These are phyloP conservation scores for Fusarium sp. DNA, from an alignment of 2,329 filamentous ascomycete species.

Conservation along the genomic window DNA sequence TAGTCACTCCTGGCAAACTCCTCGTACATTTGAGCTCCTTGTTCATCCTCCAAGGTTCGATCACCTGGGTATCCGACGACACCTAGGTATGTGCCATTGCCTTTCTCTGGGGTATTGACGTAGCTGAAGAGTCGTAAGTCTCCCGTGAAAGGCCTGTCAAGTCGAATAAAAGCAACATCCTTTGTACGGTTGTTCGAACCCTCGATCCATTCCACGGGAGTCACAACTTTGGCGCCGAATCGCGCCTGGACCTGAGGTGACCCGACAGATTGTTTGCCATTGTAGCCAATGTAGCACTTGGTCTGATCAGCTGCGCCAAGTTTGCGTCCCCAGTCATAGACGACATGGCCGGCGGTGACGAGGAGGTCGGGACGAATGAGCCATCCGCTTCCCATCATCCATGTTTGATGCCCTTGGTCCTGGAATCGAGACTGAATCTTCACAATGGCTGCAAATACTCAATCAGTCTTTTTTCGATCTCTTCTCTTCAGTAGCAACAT, in stretches of 20 bases:
- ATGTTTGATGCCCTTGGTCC: background rate
- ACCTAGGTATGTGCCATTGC: conserved; percentile 28
- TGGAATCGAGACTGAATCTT: conserved; percentile 31
- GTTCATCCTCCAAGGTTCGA: conserved; percentile 29
- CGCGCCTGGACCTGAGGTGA: background rate
- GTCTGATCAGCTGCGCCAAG: conserved; percentile 24
- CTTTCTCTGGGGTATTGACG: conserved; percentile 16
- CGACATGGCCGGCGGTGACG: conserved; percentile 37
- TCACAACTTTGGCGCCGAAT: conserved; percentile 10
- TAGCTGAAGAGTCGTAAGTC: conserved; percentile 37
- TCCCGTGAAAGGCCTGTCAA: conserved; percentile 23
- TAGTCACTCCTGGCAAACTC: conserved; percentile 37
- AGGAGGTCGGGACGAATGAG: conserved; percentile 33
- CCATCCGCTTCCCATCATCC: conserved; percentile 40
- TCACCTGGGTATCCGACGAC: conserved; percentile 49
- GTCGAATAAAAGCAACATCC: conserved; percentile 42
- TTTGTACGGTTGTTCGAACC: conserved; percentile 11
- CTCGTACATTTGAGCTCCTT: conserved; percentile 49
- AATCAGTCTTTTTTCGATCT: background rate
- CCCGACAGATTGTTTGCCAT: conserved; percentile 26
- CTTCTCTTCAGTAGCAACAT: too few relatives aligned
- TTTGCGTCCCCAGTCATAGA: conserved; percentile 5
- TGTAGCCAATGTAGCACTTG: conserved; percentile 49
- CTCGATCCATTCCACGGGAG: conserved; percentile 36
- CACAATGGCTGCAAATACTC: conserved; percentile 9